Conservation (phyloP, 2,329 filamentous ascomycete species). For the Lecanicillium sp. region DNA sequence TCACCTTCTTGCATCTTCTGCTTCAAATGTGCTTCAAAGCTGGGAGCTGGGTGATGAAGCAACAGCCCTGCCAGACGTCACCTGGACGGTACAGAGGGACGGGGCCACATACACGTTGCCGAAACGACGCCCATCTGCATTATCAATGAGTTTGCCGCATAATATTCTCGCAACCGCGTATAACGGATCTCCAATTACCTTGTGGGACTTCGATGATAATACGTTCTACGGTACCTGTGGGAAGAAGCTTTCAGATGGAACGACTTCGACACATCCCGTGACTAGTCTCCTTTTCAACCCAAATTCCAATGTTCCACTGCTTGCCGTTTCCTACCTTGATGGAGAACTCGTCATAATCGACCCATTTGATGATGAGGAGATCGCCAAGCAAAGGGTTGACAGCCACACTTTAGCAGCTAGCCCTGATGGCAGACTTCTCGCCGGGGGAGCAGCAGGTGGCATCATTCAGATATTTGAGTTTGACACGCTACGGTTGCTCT, state of each 20-base stretch:
- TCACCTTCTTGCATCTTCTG: too few relatives aligned
- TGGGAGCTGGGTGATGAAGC: conserved; percentile 19
- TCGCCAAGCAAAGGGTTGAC: conserved; percentile 18
- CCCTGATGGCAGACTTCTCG: conserved; percentile 20
- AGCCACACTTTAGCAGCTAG: conserved; percentile 22
- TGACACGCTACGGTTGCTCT: conserved; percentile 20
- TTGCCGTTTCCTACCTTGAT: conserved; percentile 22
- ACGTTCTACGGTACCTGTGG: conserved; percentile 23
- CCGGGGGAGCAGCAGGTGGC: conserved; percentile 15
- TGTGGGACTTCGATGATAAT: conserved; percentile 26
- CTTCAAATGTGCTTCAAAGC: conserved; percentile 14
- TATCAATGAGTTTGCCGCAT: conserved; percentile 16
- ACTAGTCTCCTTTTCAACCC: conserved; percentile 25
- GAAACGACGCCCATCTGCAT: conserved; percentile 15
- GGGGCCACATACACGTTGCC: conserved; percentile 8
- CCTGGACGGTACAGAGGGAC: conserved; percentile 15
- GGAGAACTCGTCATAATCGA: conserved; percentile 24
- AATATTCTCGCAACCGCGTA: conserved; percentile 25
- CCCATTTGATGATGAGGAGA: conserved; percentile 15
- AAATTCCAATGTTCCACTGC: conserved; percentile 19
- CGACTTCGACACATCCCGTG: conserved; percentile 20
- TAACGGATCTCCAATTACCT: conserved; percentile 19
- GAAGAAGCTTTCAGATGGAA: conserved; percentile 20
- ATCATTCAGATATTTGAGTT: conserved; percentile 21
- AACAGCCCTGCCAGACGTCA: conserved; percentile 8